These are phyloP conservation scores for Zostera marina DNA, from an alignment of 116 monocot species.

Conservation along the genomic window DNA sequence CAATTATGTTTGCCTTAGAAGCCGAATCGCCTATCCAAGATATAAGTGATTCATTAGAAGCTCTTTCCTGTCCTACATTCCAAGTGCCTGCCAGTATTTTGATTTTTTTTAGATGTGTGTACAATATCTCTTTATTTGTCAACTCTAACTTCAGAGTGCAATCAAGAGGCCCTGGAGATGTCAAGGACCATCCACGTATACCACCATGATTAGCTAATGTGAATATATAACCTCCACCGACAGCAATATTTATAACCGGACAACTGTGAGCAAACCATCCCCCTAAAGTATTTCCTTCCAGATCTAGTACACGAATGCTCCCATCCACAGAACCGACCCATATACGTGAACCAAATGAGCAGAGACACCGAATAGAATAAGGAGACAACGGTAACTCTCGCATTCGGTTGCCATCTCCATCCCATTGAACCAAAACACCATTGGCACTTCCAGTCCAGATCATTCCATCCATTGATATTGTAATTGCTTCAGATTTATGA, in stretches of 20 bases:
- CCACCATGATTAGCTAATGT: conserved; percentile 62
- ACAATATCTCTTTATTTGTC: conserved; percentile 16
- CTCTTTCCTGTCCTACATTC: conserved; percentile 84
- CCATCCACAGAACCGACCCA: conserved; percentile 42
- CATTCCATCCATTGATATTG: conserved; percentile 44
- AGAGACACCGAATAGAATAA: conserved; percentile 42
- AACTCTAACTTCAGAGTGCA: conserved; percentile 23
- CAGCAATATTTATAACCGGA: conserved; percentile 42
- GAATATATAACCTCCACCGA: conserved; percentile 17
- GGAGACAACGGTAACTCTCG: conserved; percentile 44
- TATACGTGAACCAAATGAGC: conserved; percentile 23
- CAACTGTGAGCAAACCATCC: conserved; percentile 57
- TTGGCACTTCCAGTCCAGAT: conserved; percentile 65
- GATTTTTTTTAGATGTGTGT: conserved; percentile 32
- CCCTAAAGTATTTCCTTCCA: conserved; percentile 41
- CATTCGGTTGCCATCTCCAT: conserved; percentile 43
- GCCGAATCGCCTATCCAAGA: conserved; percentile 37
- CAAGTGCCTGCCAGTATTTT: conserved; percentile 63
- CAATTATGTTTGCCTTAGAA: conserved; percentile 40
- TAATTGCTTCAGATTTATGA: conserved; percentile 29
- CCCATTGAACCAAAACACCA: conserved; percentile 54
- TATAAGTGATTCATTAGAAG: conserved; percentile 44
- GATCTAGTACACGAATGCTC: conserved; percentile 34
- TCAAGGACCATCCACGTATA: conserved; percentile 56
- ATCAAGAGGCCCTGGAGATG: conserved; percentile 50